Base-by-base conservation (phyloP, 371 early-diverging fungal genomes). In the Mucor ambiguus region DNA sequence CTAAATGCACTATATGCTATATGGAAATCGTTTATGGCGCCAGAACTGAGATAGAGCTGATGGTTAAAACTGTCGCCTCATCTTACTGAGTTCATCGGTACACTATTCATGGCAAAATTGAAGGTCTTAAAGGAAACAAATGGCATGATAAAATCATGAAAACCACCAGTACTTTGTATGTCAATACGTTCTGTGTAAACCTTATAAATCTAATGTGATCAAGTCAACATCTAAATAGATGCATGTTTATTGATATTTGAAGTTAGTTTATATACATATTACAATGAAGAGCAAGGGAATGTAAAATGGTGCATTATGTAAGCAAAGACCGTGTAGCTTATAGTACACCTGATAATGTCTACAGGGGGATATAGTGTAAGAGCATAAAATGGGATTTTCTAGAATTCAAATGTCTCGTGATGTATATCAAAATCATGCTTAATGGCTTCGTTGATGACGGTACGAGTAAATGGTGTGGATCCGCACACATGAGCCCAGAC, bases 401-500 rank as follows among this genome's bases (percentile, higher is more conserved):
- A 79, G 49, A 79, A 79, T 48, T 82, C 82, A 66, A 82, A 82
- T 24, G 79, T 79, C 67, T 82, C 82, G 43, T 75, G 72, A 44
- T 79, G 79, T 35, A 60, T 61, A 29, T 66, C 58, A 70, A 79
- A 82, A 29, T 70, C 60, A 58, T 63, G 69, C 1, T 58, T 33
- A 20, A 77, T 55, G 22, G 76, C 82, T 49, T 70, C 66, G 35
- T 81, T 82, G 20, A 74, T 55, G 11, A 82, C 76, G 6, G 46
- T 30, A 28, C 71, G 32, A 62, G 78, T 82, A 46, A 82, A 79
- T 7, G 66, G 44, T 54, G 70, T 67, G 6, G 75, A 71, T 33
- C 78, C 79, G 43, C 82, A 82, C 1, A 75, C 70, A 65, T 81
- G 82, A 1, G 76, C 74, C 64, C 68, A 79, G 3, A 74, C 79